Conservation (phyloP, 306 rosid genomes). For the Prosopis cineraria region DNA sequence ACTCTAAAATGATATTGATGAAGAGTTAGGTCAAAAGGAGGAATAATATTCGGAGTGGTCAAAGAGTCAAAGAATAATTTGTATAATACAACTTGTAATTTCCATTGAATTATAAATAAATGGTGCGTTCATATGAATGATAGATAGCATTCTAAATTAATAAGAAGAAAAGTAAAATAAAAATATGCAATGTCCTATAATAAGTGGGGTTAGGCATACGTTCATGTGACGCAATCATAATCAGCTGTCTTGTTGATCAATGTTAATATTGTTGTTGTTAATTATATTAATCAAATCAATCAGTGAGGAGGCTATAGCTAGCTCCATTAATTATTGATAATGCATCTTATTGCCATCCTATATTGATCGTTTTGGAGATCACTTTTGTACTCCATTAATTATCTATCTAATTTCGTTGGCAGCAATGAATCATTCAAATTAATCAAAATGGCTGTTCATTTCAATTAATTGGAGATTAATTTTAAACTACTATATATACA, state of each 20-base stretch:
- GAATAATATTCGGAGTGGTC: neutral
- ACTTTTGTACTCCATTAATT: neutral
- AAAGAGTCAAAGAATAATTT: neutral
- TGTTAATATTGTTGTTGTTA: neutral
- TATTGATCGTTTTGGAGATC: neutral
- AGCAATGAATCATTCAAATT: neutral
- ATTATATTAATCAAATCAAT: neutral
- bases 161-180: neutral
- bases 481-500: too few relatives aligned
- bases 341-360: neutral
- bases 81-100: neutral
- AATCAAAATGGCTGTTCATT: too few relatives aligned
- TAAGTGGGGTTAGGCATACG: neutral
- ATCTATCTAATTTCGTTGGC: too few relatives aligned
- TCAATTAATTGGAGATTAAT: too few relatives aligned
- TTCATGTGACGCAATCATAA: neutral
- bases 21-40: neutral
- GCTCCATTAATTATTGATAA: neutral
- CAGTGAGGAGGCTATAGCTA: neutral
- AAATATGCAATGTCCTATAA: neutral
- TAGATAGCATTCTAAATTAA: neutral
- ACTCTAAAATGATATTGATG: neutral
- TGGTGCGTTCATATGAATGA: neutral
- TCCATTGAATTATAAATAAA: neutral
- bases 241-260: neutral